Conservation (phyloP, 371 early-diverging fungal species). For the Mortierella sp. region DNA sequence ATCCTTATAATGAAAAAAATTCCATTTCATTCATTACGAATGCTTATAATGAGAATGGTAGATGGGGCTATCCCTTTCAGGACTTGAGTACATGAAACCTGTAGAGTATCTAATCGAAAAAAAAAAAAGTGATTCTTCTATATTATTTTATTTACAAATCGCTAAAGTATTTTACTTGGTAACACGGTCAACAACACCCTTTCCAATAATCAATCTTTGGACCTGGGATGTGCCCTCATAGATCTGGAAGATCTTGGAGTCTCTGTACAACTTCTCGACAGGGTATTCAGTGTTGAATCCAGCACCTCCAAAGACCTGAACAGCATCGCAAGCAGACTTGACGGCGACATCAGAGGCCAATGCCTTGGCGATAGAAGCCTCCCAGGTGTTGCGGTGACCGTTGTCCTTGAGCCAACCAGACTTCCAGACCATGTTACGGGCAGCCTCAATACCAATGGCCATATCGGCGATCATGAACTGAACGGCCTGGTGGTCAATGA, state of each 20-base stretch:
- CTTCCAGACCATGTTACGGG: conserved; percentile 89
- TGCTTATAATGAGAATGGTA: no score
- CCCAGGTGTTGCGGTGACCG: conserved; percentile 91
- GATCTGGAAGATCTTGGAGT: conserved; percentile 96
- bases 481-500: conserved; percentile 93
- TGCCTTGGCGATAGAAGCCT: conserved; percentile 96
- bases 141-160: conserved; percentile 7
- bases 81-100: no score
- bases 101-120: not conserved
- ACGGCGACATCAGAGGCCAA: conserved; percentile 95
- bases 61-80: no score
- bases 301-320: conserved; percentile 97
- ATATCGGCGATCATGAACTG: conserved; percentile 98
- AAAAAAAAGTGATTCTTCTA: not conserved
- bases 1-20: no score
- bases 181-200: conserved; percentile 55
- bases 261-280: conserved; percentile 92
- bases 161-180: conserved; percentile 33
- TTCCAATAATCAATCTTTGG: conserved; percentile 88
- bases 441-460: conserved; percentile 92
- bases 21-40: no score
- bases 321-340: conserved; percentile 95
- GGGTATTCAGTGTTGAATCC: conserved; percentile 93
- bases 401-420: conserved; percentile 90
- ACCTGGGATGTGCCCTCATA: conserved; percentile 98